Base-by-base conservation (phyloP, 768 basidiomycete species). In the Pleurotus sapidus region DNA sequence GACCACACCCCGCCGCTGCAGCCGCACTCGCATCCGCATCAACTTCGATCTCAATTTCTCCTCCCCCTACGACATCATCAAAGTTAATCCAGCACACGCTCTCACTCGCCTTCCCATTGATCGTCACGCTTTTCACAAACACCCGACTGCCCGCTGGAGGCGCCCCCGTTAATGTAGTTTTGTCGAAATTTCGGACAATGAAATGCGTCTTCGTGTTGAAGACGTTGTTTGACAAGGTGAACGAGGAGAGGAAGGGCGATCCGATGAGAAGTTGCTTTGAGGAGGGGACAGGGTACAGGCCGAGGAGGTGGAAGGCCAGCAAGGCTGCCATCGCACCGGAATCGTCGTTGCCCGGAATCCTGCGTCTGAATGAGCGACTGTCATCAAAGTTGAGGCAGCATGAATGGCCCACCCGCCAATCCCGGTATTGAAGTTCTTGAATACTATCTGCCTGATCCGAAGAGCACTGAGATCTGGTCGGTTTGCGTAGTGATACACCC, bases 311-410 rank as follows among this genome's bases (percentile, higher is more conserved):
- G 72, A 81, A 82, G 5, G 70, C 68, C 11, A 81, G 73, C 17
- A 81, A 72, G 5, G 77, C 65, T 0, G 79, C 80, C 81, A 82
- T 82, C 7, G 81, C 81, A 20, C 77, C 81, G 4, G 76, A 77
- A 61, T 82, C 79, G 59, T 82, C 80, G 58, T 82, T 82, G 3
- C 79, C 79, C 2, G 80, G 80, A 25, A 82, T 73, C 34, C 79
- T 74, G 39, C 39, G 23, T 2, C 25, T n/a, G 25, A n/a, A 25
- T 51, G 42, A 5, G 25, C 23, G 14, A 54, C 47, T 24, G 27
- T 55, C 4, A 20, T 37, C 4, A 34, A 14, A 12, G 18, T 17
- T 17, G 25, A 38, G 1, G 4, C 30, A 27, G 20, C 45, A 6
- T 34, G 38, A 27, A 30, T 51, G 17, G 43, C 68, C 7, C 61